Evolutionary conservation across 768 basidiomycete species (phyloP).

Genomic region (Hypholoma sublateritium): DNA sequence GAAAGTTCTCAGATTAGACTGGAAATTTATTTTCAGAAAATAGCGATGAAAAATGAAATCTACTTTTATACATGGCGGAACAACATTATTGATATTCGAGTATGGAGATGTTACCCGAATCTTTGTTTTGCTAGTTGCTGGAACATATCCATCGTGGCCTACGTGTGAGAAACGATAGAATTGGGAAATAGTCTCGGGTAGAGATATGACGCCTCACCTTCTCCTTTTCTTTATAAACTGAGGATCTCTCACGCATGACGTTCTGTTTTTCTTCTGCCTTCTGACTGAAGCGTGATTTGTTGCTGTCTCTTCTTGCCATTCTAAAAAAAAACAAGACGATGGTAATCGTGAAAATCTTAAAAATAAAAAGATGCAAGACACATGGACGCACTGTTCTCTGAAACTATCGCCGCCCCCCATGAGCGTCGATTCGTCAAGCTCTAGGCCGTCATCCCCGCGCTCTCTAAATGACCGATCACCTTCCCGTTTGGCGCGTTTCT

Average conservation of each 20-base stretch:
- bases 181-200: background rate
- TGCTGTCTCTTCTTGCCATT: slow-evolving; percentile 64
- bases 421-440: slow-evolving; percentile 75
- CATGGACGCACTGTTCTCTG: slow-evolving; percentile 60
- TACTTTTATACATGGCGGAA: no score
- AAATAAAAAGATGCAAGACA: slow-evolving; percentile 5
- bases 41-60: no score
- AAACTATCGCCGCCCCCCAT: slow-evolving; percentile 87
- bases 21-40: no score
- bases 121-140: slow-evolving; percentile 86
- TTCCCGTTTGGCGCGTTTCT: slow-evolving; percentile 75
- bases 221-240: slow-evolving; percentile 73
- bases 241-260: slow-evolving; percentile 58
- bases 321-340: slow-evolving; percentile 37
- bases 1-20: background rate
- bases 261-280: slow-evolving; percentile 55
- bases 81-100: background rate
- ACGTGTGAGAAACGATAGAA: slow-evolving; percentile 8
- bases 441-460: slow-evolving; percentile 74
- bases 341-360: slow-evolving; percentile 4
- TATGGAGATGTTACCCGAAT: slow-evolving; percentile 56
- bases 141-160: slow-evolving; percentile 96
- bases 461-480: slow-evolving; percentile 71
- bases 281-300: slow-evolving; percentile 60
- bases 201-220: slow-evolving; percentile 36